Evolutionary conservation across 495 filamentous ascomycete genomes (phyloP), one percentile per base, ranked within the genome.

Genomic region (Cryomyces antarcticus): DNA sequence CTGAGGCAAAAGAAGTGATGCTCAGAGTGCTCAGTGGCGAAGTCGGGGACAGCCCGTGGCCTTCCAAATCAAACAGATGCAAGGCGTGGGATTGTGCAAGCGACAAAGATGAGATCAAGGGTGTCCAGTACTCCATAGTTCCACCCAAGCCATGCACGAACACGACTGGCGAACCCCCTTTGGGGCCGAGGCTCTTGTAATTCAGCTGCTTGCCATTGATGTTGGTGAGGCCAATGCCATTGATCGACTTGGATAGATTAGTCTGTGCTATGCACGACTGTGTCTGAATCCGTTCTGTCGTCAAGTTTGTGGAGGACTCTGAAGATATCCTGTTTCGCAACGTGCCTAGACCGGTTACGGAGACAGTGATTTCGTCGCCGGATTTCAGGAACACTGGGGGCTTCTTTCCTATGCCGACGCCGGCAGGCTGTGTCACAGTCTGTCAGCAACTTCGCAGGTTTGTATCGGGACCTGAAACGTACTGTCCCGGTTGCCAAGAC

Each of bases 61-160:
- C 70, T 50, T 74, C 70, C 2, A 74, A 57, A 48, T 74, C 70
- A 40, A 56, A 66, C 17, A 64, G 52, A 44, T 64, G 63, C 28
- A 57, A 47, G 17, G 50, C 56, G 39, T 58, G 52, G n/a, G 42
- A 44, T 31, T 42, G 37, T 3, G 45, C 45, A 13, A 60, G 48
- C 29, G 46, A 37, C 2, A 61, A 38, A 1, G 44, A 17, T 11
- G 56, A 24, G 35, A 68, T 53, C 10, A 71, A 42, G 0, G 70
- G 68, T 10, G 46, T 52, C 43, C 58, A 72, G 48, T 58, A 64
- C 5, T 57, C 52, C 2, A 52, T 54, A 4, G 58, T 65, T 5
- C 59, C 61, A 4, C 68, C 67, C 1, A 72, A 56, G 12, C 69
- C 69, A 47, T 72, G 67, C 31, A 73, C 59, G 52, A 72, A 68